phyloP scores from a whole-genome alignment of 2,329 filamentous ascomycete species.

The Trichoderma atrobrunneum region DNA sequence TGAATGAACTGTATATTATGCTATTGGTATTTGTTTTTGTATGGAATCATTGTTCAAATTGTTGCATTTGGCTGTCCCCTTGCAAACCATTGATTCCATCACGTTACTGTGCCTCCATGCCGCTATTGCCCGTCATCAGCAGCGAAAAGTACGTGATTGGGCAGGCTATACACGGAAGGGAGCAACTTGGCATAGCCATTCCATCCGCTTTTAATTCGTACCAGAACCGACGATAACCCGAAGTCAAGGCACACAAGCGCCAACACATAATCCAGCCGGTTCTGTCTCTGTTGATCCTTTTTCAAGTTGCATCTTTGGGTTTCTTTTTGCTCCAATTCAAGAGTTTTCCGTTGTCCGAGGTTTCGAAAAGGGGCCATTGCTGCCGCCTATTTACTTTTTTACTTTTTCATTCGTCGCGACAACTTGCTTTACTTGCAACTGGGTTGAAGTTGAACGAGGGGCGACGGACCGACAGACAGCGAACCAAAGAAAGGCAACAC shows the following conservation, averaged over 20 bases:
- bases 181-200: not conserved
- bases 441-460: not conserved
- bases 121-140: not conserved
- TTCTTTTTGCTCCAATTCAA: not conserved
- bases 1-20: not conserved
- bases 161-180: not conserved
- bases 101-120: not conserved
- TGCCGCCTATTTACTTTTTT: not conserved
- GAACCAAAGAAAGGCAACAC: not conserved
- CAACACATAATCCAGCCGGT: not conserved
- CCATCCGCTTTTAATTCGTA: not conserved
- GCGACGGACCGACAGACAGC: not conserved
- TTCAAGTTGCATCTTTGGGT: not conserved
- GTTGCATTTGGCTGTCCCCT: not conserved
- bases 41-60: not conserved
- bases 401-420: not conserved
- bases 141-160: not conserved
- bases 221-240: constrained; percentile 21
- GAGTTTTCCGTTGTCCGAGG: not conserved
- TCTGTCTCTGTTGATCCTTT: not conserved
- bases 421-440: not conserved
- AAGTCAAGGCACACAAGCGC: constrained; percentile 16
- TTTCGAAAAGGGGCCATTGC: not conserved
- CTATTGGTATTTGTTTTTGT: no score
- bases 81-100: not conserved